Percentiles rank a stretch among this genome's conserved stretches.
phyloP scores from a whole-genome alignment of 345 rosid genomes.

The Mercurialis annua region DNA sequence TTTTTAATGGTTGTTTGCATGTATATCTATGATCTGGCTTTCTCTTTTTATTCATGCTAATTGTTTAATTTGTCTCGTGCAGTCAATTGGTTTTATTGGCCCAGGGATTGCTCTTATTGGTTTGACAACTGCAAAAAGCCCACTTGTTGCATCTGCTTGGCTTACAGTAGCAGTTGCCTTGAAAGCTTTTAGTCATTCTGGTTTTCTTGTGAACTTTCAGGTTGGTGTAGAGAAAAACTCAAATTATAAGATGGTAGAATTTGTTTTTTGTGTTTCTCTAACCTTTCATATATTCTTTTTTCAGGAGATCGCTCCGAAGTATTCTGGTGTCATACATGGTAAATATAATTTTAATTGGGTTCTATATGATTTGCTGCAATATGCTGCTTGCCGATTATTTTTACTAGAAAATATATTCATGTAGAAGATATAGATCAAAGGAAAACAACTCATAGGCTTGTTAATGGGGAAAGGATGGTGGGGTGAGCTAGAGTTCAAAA shows the following conservation, averaged over 20 bases:
- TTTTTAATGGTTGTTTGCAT: neutral
- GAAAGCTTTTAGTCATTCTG: constrained; percentile 92
- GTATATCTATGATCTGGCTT: neutral
- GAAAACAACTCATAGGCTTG: neutral
- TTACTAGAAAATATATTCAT: neutral
- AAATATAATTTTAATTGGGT: neutral
- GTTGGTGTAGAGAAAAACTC: constrained; percentile 31
- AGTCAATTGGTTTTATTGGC: constrained; percentile 90
- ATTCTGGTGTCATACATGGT: constrained; percentile 94
- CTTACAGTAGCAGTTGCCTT: constrained; percentile 85
- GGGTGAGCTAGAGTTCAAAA: neutral
- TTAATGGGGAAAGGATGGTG: neutral
- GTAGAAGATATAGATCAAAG: neutral
- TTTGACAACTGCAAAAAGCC: constrained; percentile 66
- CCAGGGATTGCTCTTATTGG: constrained; percentile 81
- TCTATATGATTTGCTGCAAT: constrained; percentile 3
- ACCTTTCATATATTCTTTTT: constrained; percentile 24
- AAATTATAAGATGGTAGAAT: neutral
- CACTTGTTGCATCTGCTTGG: constrained; percentile 84
- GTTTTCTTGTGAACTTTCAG: constrained; percentile 96
- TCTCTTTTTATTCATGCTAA: constrained; percentile 7
- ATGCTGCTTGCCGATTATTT: neutral
- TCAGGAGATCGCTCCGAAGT: constrained; percentile 90
- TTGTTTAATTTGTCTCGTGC: constrained; percentile 27
- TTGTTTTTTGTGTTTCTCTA: constrained; percentile 15